Percentiles rank a stretch among this genome's conserved stretches.
phyloP scores from a whole-genome alignment of 129 eudicot genomes.

The Tanacetum coccineum region DNA sequence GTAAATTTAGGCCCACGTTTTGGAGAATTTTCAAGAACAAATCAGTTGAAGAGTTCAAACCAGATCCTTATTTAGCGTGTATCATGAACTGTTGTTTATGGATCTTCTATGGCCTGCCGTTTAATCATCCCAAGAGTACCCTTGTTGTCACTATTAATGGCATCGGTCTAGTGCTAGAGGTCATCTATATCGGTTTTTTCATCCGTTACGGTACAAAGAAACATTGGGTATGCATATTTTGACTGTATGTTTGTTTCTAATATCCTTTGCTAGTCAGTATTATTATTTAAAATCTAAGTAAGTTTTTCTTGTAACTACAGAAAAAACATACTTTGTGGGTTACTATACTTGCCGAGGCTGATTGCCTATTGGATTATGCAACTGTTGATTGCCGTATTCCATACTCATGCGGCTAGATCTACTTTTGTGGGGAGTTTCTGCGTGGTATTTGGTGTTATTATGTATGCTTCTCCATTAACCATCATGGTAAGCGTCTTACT shows the following conservation, averaged over 20 bases:
- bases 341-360: conserved; percentile 29
- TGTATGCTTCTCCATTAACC: conserved; percentile 61
- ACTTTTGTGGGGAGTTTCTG: conserved; percentile 48
- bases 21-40: conserved; percentile 34
- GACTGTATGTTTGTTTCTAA: neutral
- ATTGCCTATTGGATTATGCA: neutral
- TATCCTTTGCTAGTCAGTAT: neutral
- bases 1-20: conserved; percentile 38
- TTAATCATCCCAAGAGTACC: conserved; percentile 48
- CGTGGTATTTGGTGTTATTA: conserved; percentile 41
- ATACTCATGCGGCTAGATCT: conserved; percentile 36
- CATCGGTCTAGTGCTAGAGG: conserved; percentile 42
- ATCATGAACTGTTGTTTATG: conserved; percentile 55
- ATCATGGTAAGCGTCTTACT: conserved; percentile 42
- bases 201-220: conserved; percentile 15
- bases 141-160: conserved; percentile 51
- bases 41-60: conserved; percentile 44
- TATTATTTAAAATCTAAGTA: neutral
- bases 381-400: conserved; percentile 34
- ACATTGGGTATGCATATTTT: neutral
- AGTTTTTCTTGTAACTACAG: conserved; percentile 29
- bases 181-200: conserved; percentile 41
- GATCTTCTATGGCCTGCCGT: conserved; percentile 55
- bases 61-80: conserved; percentile 45
- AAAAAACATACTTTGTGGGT: neutral